Conservation (phyloP, 306 rosid genomes). For the Cucurbita ficifolia region DNA sequence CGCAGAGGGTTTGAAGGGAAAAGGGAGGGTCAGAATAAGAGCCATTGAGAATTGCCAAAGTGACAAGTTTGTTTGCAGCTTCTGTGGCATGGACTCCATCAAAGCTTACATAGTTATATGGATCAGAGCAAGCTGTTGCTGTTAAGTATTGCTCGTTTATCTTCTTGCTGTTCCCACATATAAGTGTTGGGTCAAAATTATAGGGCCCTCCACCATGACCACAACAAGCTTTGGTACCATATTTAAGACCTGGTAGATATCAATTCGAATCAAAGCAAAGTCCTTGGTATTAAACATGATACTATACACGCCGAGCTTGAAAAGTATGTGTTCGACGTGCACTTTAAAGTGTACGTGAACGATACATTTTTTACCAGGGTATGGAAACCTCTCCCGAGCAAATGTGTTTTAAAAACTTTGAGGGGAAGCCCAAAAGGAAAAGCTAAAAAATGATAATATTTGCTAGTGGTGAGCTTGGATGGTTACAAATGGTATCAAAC, state of each 20-base stretch:
- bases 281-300: background rate
- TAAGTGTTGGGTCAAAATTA: constrained; percentile 41
- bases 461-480: no score
- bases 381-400: no score
- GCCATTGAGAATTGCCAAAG: constrained; percentile 64
- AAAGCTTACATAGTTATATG: constrained; percentile 75
- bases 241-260: constrained; percentile 33
- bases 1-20: constrained; percentile 38
- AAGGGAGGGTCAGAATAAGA: constrained; percentile 59
- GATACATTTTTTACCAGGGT: no score
- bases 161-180: constrained; percentile 48
- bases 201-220: constrained; percentile 70
- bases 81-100: constrained; percentile 92
- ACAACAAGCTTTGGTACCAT: constrained; percentile 75
- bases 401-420: no score
- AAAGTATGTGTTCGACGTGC: background rate
- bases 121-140: constrained; percentile 61
- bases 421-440: no score
- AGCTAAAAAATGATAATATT: no score
- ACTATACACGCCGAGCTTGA: no score
- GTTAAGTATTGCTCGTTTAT: constrained; percentile 36
- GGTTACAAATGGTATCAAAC: no score
- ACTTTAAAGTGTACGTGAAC: background rate
- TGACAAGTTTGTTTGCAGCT: constrained; percentile 63
- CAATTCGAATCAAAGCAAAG: background rate